Base-by-base conservation (phyloP, 495 filamentous ascomycete genomes). In the Bombardia bombarda region DNA sequence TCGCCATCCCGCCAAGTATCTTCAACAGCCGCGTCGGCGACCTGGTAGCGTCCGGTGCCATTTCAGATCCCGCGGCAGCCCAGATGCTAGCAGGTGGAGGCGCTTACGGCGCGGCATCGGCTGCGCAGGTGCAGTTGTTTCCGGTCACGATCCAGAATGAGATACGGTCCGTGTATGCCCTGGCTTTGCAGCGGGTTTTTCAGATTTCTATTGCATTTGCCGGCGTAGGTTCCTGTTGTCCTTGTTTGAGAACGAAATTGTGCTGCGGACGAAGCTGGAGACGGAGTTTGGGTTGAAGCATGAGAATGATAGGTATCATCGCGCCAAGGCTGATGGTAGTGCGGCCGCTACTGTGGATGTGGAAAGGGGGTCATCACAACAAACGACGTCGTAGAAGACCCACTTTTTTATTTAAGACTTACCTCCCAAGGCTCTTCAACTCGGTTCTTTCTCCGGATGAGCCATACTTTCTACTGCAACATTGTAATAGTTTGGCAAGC, bases 61-160 rank as follows among this genome's bases (percentile, higher is more conserved):
- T 49, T 16, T 61, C 59, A 4, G 49, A 61, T 24, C 13, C 45
- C 0, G 49, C 28, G 9, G 55, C 51, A 7, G 44, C 45, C 33
- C 37, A 26, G 9, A 31, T 43, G 16, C 31, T 58, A 16, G 44
- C 26, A 7, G 45, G 36, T 0, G 57, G 53, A 4, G 50, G 48
- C 13, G 50, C 57, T 0, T 61, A 61, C 24, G 45, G 46, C 1
- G 51, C 45, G 31, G 57, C 47, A 13, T 58, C 57, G 6, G 49
- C 46, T 19, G 51, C 43, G 5, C 57, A 49, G 19, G 32, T 57
- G 0, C 38, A 43, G 20, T 55, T 47, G 20, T 51, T 57, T 18
- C 32, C 49, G 19, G 4, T 6, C 7, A 7, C 12, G 13, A 2
- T 38, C 20, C 35, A 24, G 20, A 7, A 8, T 21, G 20, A 38